Evolutionary conservation across 192 early-diverging fungal species (phyloP).

Genomic region (Coemansia biformis): DNA sequence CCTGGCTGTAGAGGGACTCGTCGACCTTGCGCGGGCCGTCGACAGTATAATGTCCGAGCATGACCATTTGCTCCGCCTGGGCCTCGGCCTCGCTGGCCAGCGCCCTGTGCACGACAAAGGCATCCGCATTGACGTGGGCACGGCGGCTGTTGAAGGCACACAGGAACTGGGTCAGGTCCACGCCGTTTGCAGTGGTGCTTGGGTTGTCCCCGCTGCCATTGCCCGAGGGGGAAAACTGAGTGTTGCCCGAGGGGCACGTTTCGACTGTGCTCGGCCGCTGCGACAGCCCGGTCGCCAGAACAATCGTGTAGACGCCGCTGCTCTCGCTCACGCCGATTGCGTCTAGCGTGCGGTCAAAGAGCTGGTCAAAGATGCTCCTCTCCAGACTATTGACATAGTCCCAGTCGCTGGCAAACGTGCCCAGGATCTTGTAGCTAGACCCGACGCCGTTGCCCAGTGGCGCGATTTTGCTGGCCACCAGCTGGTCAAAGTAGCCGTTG

Average conservation of each 20-base stretch:
- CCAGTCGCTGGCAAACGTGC: slow-evolving; percentile 10
- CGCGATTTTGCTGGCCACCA: slow-evolving; percentile 9
- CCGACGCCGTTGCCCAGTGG: slow-evolving; percentile 22
- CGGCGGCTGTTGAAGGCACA: slow-evolving; percentile 31
- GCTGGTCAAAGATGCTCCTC: slow-evolving; percentile 10
- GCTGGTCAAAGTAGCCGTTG: slow-evolving; percentile 9
- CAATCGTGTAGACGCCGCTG: slow-evolving; percentile 34
- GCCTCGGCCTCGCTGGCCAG: slow-evolving; percentile 26
- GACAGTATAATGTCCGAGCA: slow-evolving; percentile 32
- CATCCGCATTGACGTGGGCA: not conserved
- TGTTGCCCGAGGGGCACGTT: slow-evolving; percentile 6
- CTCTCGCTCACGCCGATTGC: slow-evolving; percentile 30
- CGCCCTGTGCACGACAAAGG: slow-evolving; percentile 26
- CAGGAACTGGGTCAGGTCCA: slow-evolving; percentile 34
- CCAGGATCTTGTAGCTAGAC: slow-evolving; percentile 40
- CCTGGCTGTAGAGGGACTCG: slow-evolving; percentile 24
- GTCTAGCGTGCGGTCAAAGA: slow-evolving; percentile 39
- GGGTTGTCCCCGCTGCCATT: not conserved
- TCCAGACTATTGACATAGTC: slow-evolving; percentile 18
- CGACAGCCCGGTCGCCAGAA: slow-evolving; percentile 19
- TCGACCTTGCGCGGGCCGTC: slow-evolving; percentile 40
- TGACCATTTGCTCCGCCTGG: slow-evolving; percentile 35
- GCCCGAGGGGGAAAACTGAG: slow-evolving; percentile 11
- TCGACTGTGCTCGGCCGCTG: slow-evolving; percentile 12
- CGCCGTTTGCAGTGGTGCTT: slow-evolving; percentile 12